phyloP scores from a whole-genome alignment of 208 protist genomes.

The Leptomonas seymouri region DNA sequence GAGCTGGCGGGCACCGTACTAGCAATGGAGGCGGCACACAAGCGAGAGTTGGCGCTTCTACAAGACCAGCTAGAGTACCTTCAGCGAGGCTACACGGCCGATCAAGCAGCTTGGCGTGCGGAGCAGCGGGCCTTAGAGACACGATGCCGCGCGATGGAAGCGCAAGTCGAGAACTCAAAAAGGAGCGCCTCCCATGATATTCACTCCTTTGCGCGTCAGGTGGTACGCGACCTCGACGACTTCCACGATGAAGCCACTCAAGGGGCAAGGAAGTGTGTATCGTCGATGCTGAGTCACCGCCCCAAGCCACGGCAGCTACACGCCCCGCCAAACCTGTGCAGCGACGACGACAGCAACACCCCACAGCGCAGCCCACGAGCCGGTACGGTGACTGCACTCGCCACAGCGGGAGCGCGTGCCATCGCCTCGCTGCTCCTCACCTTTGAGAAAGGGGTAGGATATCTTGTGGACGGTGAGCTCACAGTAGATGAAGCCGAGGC shows the following conservation, averaged over 20 bases:
- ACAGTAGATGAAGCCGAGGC: slow-evolving; percentile 10
- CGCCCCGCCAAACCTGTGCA: neutral
- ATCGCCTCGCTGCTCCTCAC: slow-evolving; percentile 28
- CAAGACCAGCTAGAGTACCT: slow-evolving; percentile 11
- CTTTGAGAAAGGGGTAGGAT: neutral
- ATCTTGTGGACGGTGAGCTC: slow-evolving; percentile 22
- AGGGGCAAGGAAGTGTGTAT: slow-evolving; percentile 6
- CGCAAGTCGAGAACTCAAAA: slow-evolving; percentile 6
- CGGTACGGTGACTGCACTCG: neutral
- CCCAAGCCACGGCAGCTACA: slow-evolving; percentile 9
- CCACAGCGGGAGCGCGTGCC: neutral
- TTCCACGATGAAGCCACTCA: slow-evolving; percentile 9
- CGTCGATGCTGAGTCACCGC: neutral
- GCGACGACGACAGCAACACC: neutral
- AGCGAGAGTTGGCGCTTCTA: neutral
- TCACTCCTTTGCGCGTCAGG: slow-evolving; percentile 21
- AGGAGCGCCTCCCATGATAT: neutral
- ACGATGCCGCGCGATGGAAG: slow-evolving; percentile 9
- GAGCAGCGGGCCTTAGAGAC: slow-evolving; percentile 15
- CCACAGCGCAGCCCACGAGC: neutral
- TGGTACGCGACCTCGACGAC: slow-evolving; percentile 19
- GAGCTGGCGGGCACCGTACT: neutral
- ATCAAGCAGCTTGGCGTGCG: slow-evolving; percentile 18
- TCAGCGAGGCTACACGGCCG: slow-evolving; percentile 13
- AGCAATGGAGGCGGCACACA: neutral